phyloP scores from a whole-genome alignment of 805 yeast species.

The Schwanniomyces occidentalis region DNA sequence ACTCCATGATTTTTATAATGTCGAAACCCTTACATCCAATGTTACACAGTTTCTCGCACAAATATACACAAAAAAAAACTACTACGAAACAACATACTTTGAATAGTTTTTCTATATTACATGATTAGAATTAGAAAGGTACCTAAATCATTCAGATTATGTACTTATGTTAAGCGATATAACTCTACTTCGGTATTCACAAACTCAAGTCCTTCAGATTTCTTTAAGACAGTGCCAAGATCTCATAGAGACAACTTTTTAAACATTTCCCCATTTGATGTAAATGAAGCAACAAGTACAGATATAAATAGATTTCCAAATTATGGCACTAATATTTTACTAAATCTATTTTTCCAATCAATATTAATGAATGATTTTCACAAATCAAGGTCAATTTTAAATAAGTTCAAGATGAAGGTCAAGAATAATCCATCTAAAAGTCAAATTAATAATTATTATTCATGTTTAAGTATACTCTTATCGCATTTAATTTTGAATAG shows the following conservation, averaged over 20 bases:
- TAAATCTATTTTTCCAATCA: slow-evolving; percentile 16
- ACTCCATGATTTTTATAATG: too few relatives aligned
- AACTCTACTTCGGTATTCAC: not conserved
- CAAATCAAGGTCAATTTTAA: slow-evolving; percentile 10
- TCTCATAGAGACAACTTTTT: slow-evolving; percentile 3
- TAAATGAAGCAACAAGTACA: not conserved
- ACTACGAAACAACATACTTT: too few relatives aligned
- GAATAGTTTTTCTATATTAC: too few relatives aligned
- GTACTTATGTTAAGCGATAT: too few relatives aligned
- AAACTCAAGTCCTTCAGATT: not conserved
- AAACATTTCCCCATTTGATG: slow-evolving; percentile 4
- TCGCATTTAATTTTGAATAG: slow-evolving; percentile 4
- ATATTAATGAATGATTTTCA: slow-evolving; percentile 13
- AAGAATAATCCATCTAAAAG: slow-evolving; percentile 4
- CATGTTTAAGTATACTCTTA: slow-evolving; percentile 14
- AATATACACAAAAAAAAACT: too few relatives aligned
- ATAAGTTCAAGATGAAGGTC: slow-evolving; percentile 5
- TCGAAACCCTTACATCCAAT: too few relatives aligned
- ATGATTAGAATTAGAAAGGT: too few relatives aligned
- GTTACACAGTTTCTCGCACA: not conserved
- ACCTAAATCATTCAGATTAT: too few relatives aligned
- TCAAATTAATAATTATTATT: slow-evolving; percentile 11
- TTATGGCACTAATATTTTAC: slow-evolving; percentile 8
- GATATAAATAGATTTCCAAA: slow-evolving; percentile 6
- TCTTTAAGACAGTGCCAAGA: not conserved